Conservation (phyloP, 306 rosid genomes). For the Mimosa pudica region DNA sequence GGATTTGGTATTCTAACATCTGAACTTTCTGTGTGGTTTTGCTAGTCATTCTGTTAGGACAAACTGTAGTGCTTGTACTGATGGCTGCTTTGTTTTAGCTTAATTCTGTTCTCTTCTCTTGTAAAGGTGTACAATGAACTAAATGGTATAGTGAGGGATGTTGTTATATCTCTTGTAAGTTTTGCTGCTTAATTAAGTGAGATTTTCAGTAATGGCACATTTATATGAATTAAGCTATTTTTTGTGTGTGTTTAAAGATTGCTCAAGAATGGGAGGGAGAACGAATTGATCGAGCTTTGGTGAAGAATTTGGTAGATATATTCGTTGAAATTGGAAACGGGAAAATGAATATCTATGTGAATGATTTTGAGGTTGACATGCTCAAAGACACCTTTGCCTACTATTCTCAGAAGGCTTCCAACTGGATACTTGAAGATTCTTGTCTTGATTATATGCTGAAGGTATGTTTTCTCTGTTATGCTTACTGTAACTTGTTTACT, state of each 20-base stretch:
- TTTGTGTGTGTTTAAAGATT: constrained; percentile 50
- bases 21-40: constrained; percentile 1
- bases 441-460: constrained; percentile 91
- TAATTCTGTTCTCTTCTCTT: not conserved
- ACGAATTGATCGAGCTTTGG: constrained; percentile 83
- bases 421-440: constrained; percentile 81
- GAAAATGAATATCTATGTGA: constrained; percentile 70
- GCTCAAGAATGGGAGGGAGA: constrained; percentile 97
- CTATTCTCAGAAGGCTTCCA: constrained; percentile 87
- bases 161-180: constrained; percentile 77
- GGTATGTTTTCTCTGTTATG: constrained; percentile 38
- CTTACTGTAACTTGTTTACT: constrained; percentile 30
- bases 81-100: constrained; percentile 6
- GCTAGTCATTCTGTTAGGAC: constrained; percentile 10
- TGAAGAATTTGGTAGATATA: constrained; percentile 84
- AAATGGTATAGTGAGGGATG: constrained; percentile 74
- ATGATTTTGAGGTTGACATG: constrained; percentile 77
- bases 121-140: constrained; percentile 79
- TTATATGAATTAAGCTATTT: constrained; percentile 15
- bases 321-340: constrained; percentile 98
- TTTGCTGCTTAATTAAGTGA: constrained; percentile 10
- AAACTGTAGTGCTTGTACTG: not conserved
- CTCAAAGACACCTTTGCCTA: constrained; percentile 74
- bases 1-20: constrained; percentile 56
- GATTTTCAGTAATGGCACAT: constrained; percentile 17